A percentile compares a stretch with the other conserved stretches of the same genome.
These are phyloP conservation scores for Lasiodiplodia citricola DNA, from an alignment of 2,329 filamentous ascomycete species.

Conservation along the genomic window DNA sequence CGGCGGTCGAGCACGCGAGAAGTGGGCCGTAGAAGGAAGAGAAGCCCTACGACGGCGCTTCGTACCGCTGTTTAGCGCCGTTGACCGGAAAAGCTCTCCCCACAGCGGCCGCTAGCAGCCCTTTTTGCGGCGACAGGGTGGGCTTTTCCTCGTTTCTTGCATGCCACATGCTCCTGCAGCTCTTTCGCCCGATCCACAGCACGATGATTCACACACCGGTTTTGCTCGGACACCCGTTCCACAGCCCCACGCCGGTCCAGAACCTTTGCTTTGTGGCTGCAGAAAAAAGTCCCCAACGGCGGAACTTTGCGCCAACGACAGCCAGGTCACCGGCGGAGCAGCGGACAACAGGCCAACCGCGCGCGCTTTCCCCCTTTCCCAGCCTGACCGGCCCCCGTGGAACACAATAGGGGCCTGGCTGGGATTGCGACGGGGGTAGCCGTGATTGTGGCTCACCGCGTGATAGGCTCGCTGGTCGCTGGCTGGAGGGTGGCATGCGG, in stretches of 20 bases:
- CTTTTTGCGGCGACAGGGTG: slow-evolving; percentile 13
- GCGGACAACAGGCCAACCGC: slow-evolving; percentile 8
- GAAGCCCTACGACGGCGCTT: slow-evolving; percentile 21
- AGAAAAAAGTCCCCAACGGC: background rate
- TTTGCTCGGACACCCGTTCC: slow-evolving; percentile 8
- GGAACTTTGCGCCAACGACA: background rate
- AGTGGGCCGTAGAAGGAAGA: slow-evolving; percentile 14
- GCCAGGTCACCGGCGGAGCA: slow-evolving; percentile 4
- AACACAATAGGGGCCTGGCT: slow-evolving; percentile 13
- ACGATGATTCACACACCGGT: slow-evolving; percentile 21
- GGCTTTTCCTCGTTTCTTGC: slow-evolving; percentile 22
- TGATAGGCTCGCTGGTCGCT: slow-evolving; percentile 18
- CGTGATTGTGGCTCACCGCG: slow-evolving; percentile 25
- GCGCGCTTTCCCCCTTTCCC: background rate
- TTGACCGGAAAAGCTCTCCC: slow-evolving; percentile 16
- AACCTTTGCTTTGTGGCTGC: background rate
- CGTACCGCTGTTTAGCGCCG: slow-evolving; percentile 16
- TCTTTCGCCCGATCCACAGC: slow-evolving; percentile 10
- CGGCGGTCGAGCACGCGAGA: slow-evolving; percentile 21
- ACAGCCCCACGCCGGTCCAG: slow-evolving; percentile 17
- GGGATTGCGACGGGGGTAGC: slow-evolving; percentile 14
- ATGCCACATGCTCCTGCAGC: slow-evolving; percentile 20
- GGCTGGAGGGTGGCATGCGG: slow-evolving; percentile 21
- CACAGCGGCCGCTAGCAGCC: slow-evolving; percentile 24
- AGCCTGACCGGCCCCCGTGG: background rate